These are phyloP conservation scores for Herpotrichia juniperi DNA, from an alignment of 2,329 filamentous ascomycete genomes.

Conservation along the genomic window DNA sequence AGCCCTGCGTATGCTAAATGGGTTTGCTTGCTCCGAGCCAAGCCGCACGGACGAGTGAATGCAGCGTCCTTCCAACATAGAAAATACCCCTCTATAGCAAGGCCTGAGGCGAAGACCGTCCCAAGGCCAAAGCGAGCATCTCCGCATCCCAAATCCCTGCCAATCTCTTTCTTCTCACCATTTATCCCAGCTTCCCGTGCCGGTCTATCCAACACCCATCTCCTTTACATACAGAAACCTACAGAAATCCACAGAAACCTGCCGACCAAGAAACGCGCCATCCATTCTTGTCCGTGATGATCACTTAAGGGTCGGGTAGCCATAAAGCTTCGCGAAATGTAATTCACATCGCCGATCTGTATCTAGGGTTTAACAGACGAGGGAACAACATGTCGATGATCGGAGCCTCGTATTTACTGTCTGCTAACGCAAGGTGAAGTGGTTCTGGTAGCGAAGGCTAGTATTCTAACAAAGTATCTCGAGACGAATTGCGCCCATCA, in stretches of 20 bases:
- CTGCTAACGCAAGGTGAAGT: too few species aligned
- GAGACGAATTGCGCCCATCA: too few species aligned
- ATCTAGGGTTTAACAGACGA: too few species aligned
- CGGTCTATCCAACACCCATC: background rate
- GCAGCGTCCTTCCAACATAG: background rate
- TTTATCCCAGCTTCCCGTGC: background rate
- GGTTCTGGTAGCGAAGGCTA: too few species aligned
- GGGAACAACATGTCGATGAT: too few species aligned
- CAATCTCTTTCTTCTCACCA: background rate
- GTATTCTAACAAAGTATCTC: too few species aligned
- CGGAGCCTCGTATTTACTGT: too few species aligned
- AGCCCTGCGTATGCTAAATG: conserved; percentile 19
- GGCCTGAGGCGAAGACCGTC: too few species aligned
- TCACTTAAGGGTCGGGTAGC: too few species aligned
- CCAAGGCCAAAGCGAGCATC: background rate
- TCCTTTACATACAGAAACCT: background rate
- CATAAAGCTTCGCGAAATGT: too few species aligned
- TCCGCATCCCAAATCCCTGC: background rate
- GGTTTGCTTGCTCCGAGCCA: background rate
- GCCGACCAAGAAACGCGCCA: background rate
- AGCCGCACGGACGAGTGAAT: background rate
- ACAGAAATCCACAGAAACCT: conserved; percentile 1
- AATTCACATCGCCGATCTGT: too few species aligned
- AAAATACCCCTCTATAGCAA: background rate
- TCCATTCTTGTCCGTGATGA: too few species aligned